A percentile compares a stretch with the other conserved stretches of the same genome.
phyloP scores from a whole-genome alignment of 495 filamentous ascomycete species.

The Pyrenula aspistea region DNA sequence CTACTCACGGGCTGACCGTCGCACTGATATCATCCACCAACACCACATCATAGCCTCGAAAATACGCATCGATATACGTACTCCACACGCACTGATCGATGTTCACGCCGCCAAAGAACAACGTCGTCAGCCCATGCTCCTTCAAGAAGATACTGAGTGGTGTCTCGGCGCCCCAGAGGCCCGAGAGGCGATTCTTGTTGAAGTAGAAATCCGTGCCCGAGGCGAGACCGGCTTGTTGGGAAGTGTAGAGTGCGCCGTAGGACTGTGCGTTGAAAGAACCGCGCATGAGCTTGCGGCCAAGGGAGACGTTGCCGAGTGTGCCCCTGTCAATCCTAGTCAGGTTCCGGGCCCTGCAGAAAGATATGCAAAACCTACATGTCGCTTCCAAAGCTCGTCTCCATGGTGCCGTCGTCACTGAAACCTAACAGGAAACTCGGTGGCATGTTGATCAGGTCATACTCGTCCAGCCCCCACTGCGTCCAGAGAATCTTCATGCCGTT shows the following conservation, averaged over 20 bases:
- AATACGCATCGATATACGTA: conserved; percentile 19
- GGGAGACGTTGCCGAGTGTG: conserved; percentile 14
- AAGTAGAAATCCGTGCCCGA: conserved; percentile 18
- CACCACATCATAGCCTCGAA: conserved; percentile 3
- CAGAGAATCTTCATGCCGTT: conserved; percentile 15
- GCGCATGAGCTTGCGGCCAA: conserved; percentile 16
- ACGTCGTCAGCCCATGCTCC: conserved; percentile 17
- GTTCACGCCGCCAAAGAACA: conserved; percentile 16
- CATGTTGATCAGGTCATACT: conserved; percentile 21
- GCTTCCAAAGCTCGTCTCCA: conserved; percentile 12
- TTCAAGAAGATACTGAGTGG: conserved; percentile 14
- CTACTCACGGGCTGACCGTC: neutral
- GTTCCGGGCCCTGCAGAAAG: neutral
- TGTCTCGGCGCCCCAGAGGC: conserved; percentile 20
- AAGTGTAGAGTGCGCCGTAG: conserved; percentile 5
- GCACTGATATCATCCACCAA: conserved; percentile 1
- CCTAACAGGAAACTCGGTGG: conserved; percentile 18
- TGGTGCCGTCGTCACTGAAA: conserved; percentile 12
- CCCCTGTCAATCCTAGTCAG: too few relatives aligned
- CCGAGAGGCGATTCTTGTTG: conserved; percentile 20
- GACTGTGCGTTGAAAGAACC: conserved; percentile 22
- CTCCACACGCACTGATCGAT: conserved; percentile 19
- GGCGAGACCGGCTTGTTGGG: conserved; percentile 12
- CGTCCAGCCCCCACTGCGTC: conserved; percentile 19
- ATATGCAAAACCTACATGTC: conserved; percentile 9